Conservation (phyloP, 495 filamentous ascomycete genomes). For the Penicillium dipodomyicola region DNA sequence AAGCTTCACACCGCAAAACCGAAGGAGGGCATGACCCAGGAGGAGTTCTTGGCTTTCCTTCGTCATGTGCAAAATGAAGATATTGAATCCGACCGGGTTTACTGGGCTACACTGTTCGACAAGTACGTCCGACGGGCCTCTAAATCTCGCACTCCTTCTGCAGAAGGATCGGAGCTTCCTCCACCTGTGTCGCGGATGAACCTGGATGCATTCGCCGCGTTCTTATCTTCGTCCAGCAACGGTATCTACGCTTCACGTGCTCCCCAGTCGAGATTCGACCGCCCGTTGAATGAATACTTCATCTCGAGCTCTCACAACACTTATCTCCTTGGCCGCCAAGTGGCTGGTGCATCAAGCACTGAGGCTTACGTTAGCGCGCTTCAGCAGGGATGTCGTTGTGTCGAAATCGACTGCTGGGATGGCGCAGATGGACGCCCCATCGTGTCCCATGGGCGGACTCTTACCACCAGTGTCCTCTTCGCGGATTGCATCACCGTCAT, state of each 20-base stretch:
- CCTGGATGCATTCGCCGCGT: constrained; percentile 70
- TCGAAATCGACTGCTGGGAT: constrained; percentile 98
- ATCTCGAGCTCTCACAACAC: constrained; percentile 99
- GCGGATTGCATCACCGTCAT: constrained; percentile 88
- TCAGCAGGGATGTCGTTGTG: constrained; percentile 83
- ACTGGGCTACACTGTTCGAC: constrained; percentile 74
- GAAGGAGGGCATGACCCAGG: constrained; percentile 61
- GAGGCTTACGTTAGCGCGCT: constrained; percentile 94
- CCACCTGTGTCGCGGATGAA: constrained; percentile 56
- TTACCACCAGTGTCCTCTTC: constrained; percentile 84
- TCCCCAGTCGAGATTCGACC: constrained; percentile 62
- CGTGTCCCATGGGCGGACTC: constrained; percentile 85
- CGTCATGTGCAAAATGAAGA: constrained; percentile 71
- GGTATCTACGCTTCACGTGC: constrained; percentile 53
- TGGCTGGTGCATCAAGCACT: constrained; percentile 82
- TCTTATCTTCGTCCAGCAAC: constrained; percentile 72
- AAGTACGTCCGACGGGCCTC: constrained; percentile 63
- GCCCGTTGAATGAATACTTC: constrained; percentile 94
- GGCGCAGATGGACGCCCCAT: constrained; percentile 79
- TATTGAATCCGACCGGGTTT: constrained; percentile 57
- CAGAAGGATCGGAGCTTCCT: constrained; percentile 39
- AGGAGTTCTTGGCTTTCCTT: constrained; percentile 76
- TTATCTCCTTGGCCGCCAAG: constrained; percentile 87
- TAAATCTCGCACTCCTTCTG: constrained; percentile 49
- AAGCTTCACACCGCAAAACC: constrained; percentile 47